Evolutionary conservation across 495 filamentous ascomycete species (phyloP), one percentile per base, ranked within the genome.

Genomic region (Xylaria scruposa): DNA sequence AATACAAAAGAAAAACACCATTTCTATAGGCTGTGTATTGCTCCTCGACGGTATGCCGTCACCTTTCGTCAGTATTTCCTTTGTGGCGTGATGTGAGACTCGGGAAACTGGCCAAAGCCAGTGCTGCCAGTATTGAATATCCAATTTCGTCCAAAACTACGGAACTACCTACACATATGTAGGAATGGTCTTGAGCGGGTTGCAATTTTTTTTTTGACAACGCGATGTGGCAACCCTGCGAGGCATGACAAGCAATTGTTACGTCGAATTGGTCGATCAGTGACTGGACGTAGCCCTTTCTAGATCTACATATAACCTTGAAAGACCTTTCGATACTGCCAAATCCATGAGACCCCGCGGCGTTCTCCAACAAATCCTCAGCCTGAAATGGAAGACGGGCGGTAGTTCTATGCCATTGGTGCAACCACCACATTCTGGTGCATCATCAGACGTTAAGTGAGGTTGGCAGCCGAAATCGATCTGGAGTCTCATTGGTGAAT

Each of bases 401-500:
- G 9, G 40, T 26, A 24, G 19, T 47, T 29, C 62, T 33, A 4
- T 49, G 46, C 49, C 64, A 67, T 67, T 67, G 64, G 64, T 44
- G 46, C 64, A 54, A 26, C 12, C 4, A 31, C 4, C 26, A 19
- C 2, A n/a, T 19, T 66, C 24, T 64, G 62, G 31, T 58, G 19
- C 56, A 60, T 58, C 54, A 58, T 60, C 56, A 47, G 65, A 42
- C 64, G 26, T 24, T 53, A 59, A 38, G n/a, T 38, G 53, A 69
- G 38, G 67, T 69, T 68, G 17, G 38, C 12, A 33, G 53, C 54
- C 60, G 54, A 69, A 61, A 60, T n/a, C 53, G 56, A n/a, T 24
- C 40, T 60, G 24, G 19, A 24, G 40, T 46, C 53, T 61, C 53
- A 69, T 69, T 69, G 67, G 67, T 26, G 56, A 69, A 69, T 69